These are phyloP conservation scores for Magnaporthiopsis incrustans DNA, from an alignment of 2,329 filamentous ascomycete genomes.

Conservation along the genomic window DNA sequence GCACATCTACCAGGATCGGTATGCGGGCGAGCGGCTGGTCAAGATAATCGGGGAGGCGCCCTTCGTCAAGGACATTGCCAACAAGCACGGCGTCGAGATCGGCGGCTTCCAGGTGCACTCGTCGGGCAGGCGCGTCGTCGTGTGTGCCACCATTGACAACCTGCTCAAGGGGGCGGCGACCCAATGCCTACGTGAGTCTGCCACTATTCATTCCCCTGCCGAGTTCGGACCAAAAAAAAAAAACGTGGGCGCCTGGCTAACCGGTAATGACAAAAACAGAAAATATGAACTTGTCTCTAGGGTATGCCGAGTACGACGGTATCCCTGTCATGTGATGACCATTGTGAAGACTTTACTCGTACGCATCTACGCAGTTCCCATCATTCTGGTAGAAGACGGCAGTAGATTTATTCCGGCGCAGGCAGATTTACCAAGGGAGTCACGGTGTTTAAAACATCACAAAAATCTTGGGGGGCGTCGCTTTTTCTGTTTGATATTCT, in stretches of 20 bases:
- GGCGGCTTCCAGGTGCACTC: conserved; percentile 92
- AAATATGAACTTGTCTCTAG: conserved; percentile 91
- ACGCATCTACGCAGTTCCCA: background rate
- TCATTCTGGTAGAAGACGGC: conserved; percentile 1
- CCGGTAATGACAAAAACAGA: conserved; percentile 37
- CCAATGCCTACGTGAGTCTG: conserved; percentile 72
- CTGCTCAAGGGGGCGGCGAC: conserved; percentile 88
- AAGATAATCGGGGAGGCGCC: conserved; percentile 87
- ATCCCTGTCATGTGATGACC: conserved; percentile 51
- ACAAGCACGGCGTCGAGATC: conserved; percentile 85
- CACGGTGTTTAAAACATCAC: conserved; percentile 2
- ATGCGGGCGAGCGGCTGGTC: conserved; percentile 90
- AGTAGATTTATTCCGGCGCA: conserved; percentile 1
- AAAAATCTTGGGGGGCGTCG: background rate
- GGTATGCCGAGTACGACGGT: conserved; percentile 81
- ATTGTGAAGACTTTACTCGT: background rate
- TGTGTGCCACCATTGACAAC: conserved; percentile 91
- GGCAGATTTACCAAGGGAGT: conserved; percentile 1
- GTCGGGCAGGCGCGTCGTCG: conserved; percentile 82
- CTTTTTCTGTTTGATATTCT: background rate
- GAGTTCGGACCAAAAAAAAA: background rate
- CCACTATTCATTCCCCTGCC: background rate
- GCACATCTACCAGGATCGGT: conserved; percentile 91
- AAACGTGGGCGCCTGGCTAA: background rate
- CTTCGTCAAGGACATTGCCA: conserved; percentile 73